Base-by-base conservation (phyloP, 805 yeast species). In the Candida montana region DNA sequence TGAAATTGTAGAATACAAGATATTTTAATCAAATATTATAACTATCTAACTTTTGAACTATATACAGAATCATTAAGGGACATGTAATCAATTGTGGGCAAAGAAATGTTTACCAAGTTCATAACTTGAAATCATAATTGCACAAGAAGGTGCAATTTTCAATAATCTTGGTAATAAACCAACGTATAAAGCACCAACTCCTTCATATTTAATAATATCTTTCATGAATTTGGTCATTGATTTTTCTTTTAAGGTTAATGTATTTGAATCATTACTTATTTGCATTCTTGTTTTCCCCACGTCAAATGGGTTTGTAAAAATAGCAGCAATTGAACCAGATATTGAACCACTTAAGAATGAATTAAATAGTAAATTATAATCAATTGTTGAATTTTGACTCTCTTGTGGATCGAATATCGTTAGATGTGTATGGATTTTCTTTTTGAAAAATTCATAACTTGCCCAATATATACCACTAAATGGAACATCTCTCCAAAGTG, bases 401-500 rank as follows among this genome's bases (percentile, higher is more conserved):
- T 58, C 64, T 17, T 37, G 42, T 15, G 5, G n/a, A n/a, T 35
- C 49, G 13, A 27, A 34, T 4, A 21, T 26, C 5, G 12, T 20
- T n/a, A 27, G 27, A 40, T 41, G 37, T 4, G 35, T 32, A 21
- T 9, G 48, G 28, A 34, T 37, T 36, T 39, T 37, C 18, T 37
- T n/a, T 21, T 43, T 17, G 34, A 44, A 40, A 16, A 29, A 24
- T 55, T 90, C 98, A 53, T 90, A 88, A 5, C 83, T 74, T 10
- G 87, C 77, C 99, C 99, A 93, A 62, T 93, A 93, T 2, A 91
- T 80, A 1, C 95, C 97, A 47, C 95, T 83, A 59, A 93, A 93
- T 2, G 99, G 99, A 0, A 91, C 98, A 60, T 93, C 99, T 62
- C 99, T 73, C 96, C 96, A 91, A 13, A 93, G 69, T 0, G 99